Percentiles rank a stretch among this genome's conserved stretches.
These are phyloP conservation scores for Phyllosticta citribraziliensis DNA, from an alignment of 2,329 filamentous ascomycete genomes.

Conservation along the genomic window DNA sequence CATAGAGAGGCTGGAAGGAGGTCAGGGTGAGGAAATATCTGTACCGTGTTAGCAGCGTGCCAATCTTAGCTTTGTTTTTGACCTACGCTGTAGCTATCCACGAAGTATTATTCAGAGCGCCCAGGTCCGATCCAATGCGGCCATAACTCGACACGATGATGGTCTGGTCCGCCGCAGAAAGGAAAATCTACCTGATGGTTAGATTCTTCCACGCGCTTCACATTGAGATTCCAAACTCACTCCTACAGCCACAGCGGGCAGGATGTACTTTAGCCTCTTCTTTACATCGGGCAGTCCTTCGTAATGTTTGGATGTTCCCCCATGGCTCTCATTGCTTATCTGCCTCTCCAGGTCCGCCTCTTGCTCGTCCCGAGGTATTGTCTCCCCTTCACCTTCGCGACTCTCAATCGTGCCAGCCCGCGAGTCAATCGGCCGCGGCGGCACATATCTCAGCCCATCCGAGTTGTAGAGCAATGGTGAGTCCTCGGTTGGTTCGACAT, in stretches of 20 bases:
- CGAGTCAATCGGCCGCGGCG: slow-evolving; percentile 17
- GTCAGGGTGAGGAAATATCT: slow-evolving; percentile 66
- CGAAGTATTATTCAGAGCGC: slow-evolving; percentile 63
- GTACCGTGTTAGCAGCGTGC: background rate
- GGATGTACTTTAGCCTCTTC: slow-evolving; percentile 45
- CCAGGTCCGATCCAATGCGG: slow-evolving; percentile 64
- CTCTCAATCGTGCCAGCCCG: slow-evolving; percentile 16
- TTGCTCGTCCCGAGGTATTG: slow-evolving; percentile 8
- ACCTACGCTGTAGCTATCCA: slow-evolving; percentile 58
- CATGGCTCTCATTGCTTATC: slow-evolving; percentile 19
- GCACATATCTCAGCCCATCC: slow-evolving; percentile 2
- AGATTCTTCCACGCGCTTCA: background rate
- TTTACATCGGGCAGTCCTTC: slow-evolving; percentile 40
- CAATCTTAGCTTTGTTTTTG: background rate
- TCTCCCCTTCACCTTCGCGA: slow-evolving; percentile 13
- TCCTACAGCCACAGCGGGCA: slow-evolving; percentile 54
- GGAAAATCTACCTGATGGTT: slow-evolving; percentile 46
- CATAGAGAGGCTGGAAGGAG: slow-evolving; percentile 65
- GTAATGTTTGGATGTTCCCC: slow-evolving; percentile 21
- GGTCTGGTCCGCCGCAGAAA: slow-evolving; percentile 66
- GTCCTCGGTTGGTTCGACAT: slow-evolving; percentile 35
- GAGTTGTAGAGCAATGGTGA: slow-evolving; percentile 33
- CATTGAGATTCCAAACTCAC: slow-evolving; percentile 30
- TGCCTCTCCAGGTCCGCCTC: slow-evolving; percentile 28
- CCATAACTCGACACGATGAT: slow-evolving; percentile 71